These are phyloP conservation scores for Fusarium sp. DNA, from an alignment of 2,329 filamentous ascomycete species.

Conservation along the genomic window DNA sequence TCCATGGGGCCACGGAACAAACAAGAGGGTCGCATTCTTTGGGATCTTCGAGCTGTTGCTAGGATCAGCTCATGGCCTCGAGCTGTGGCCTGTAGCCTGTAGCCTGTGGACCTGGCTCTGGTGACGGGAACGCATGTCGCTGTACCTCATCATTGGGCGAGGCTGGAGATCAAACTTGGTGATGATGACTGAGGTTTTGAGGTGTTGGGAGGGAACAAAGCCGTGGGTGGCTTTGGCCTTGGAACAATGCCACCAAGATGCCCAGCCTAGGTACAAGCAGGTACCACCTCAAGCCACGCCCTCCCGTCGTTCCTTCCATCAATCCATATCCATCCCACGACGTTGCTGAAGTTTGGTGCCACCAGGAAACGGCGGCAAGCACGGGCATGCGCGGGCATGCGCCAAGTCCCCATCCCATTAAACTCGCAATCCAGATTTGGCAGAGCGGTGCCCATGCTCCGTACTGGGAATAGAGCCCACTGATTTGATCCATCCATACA, in stretches of 20 bases:
- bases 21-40: conserved; percentile 15
- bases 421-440: conserved; percentile 26
- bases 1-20: conserved; percentile 9
- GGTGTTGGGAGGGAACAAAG: conserved; percentile 35
- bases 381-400: conserved; percentile 6
- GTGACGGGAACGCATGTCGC: neutral
- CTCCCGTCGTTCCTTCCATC: conserved; percentile 20
- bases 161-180: conserved; percentile 4
- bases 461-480: neutral
- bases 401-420: conserved; percentile 1
- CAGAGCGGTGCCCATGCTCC: conserved; percentile 8
- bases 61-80: neutral
- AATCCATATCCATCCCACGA: conserved; percentile 30
- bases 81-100: neutral
- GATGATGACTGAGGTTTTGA: conserved; percentile 20
- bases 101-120: neutral
- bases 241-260: neutral
- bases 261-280: conserved; percentile 5
- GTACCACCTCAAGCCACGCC: conserved; percentile 33
- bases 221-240: conserved; percentile 23
- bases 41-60: neutral
- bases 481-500: neutral
- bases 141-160: neutral
- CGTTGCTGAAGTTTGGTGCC: conserved; percentile 26
- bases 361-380: conserved; percentile 23